A percentile compares a stretch with the other conserved stretches of the same genome.
These are phyloP conservation scores for Pseudogymnoascus sp. DNA, from an alignment of 2,329 filamentous ascomycete genomes.

Conservation along the genomic window DNA sequence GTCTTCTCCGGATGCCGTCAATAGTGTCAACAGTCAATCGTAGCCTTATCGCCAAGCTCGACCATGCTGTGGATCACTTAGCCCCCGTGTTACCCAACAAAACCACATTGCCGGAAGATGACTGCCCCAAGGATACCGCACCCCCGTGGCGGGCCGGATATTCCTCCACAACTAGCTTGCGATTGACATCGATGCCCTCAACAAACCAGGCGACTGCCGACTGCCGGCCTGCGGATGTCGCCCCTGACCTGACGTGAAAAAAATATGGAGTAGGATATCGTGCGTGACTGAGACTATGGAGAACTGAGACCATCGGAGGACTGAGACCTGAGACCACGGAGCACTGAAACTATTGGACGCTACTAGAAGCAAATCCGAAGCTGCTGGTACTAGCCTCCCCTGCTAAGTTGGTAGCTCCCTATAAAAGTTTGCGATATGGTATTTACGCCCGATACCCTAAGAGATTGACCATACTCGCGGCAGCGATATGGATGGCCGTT, in stretches of 20 bases:
- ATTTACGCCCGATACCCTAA: not conserved
- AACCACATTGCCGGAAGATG: not conserved
- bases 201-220: not conserved
- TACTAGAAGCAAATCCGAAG: not conserved
- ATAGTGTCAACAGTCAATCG: not conserved
- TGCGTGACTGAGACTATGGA: not conserved
- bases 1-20: not conserved
- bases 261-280: not conserved
- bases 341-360: not conserved
- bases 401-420: not conserved
- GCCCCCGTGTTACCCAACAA: not conserved
- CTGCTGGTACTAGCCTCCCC: not conserved
- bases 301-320: no score
- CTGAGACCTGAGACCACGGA: not conserved
- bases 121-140: not conserved
- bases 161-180: not conserved
- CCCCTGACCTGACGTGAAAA: not conserved
- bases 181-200: conserved; percentile 1
- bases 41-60: not conserved
- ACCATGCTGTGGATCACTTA: not conserved
- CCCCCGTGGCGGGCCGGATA: not conserved
- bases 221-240: not conserved
- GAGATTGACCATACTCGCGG: not conserved
- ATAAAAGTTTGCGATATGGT: not conserved
- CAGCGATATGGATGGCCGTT: not conserved